Base-by-base conservation (phyloP, 768 basidiomycete genomes). In the Boletus pseudo-olivaceus region DNA sequence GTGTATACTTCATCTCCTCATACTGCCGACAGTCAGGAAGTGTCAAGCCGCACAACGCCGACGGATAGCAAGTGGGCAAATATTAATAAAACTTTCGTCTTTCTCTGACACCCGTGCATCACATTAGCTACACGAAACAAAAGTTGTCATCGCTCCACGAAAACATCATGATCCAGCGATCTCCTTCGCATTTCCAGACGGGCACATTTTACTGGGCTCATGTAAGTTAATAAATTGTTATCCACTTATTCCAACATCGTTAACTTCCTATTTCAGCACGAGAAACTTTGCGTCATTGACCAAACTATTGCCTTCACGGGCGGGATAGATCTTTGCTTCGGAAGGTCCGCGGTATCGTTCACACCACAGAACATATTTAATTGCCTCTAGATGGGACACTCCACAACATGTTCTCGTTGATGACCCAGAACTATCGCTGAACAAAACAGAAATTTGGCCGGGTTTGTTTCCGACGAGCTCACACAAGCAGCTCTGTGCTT, bases 201-300 rank as follows among this genome's bases (percentile, higher is more conserved):
- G 95, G 95, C 12, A 98, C 94, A 3, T 93, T 96, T 69, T 95
- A 97, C 67, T 99, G 97, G 97, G 95, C 96, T 27, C 97, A 98
- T 73, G 94, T 96, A 65, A 62, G 87, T 7, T 32, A 72, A 12
- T 4, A 6, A 23, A 23, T 19, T 5, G 9, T 14, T 26, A 14
- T 44, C 11, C 26, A 12, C 27, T 27, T 14, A 35, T 7, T 11
- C 4, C 5, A 11, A 8, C 10, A 11, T 40, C 12, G 3, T 33
- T 30, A 26, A 52, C 8, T 51, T 19, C 15, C 30, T 39, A 20
- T 42, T 26, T 26, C 56, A 95, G 92, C 97, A 98, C 70, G 97
- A 99, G 77, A 99, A 99, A 67, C 67, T 99, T 58, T 98, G 96
- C 65, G 93, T 98, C 14, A 90, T 99, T 56, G 97, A 99, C 67